Percentiles rank a stretch among this genome's conserved stretches.
Conservation (phyloP, 78 protist genomes). For the Creolimax fragrantissima region DNA sequence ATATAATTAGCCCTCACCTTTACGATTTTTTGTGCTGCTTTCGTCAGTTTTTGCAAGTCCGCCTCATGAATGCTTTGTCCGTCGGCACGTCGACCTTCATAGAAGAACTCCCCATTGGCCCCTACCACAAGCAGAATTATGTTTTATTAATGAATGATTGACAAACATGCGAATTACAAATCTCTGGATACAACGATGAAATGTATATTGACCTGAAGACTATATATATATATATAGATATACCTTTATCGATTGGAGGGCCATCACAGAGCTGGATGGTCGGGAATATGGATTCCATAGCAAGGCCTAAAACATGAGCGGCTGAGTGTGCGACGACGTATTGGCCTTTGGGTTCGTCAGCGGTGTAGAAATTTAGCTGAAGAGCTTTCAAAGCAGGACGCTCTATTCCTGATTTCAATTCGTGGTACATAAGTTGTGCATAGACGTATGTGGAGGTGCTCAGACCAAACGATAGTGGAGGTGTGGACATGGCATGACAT, state of each 20-base stretch:
- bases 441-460: too few relatives aligned
- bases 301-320: constrained; percentile 93
- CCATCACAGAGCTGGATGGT: constrained; percentile 62
- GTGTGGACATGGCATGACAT: too few relatives aligned
- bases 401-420: too few relatives aligned
- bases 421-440: too few relatives aligned
- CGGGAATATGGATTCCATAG: constrained; percentile 70
- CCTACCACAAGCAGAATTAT: too few relatives aligned
- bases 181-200: not conserved
- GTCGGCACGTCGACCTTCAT: constrained; percentile 57
- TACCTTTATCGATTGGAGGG: constrained; percentile 79
- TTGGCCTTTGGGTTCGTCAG: constrained; percentile 59
- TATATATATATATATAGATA: not conserved
- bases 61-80: not conserved
- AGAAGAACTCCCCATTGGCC: constrained; percentile 40
- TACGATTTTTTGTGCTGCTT: not conserved
- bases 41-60: not conserved
- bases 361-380: constrained; percentile 45
- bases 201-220: not conserved
- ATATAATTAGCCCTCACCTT: constrained; percentile 42
- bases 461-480: too few relatives aligned
- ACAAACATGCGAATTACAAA: too few relatives aligned
- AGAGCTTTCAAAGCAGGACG: too few relatives aligned
- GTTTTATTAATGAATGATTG: too few relatives aligned
- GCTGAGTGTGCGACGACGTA: constrained; percentile 93